These are phyloP conservation scores for Coemansia javaensis DNA, from an alignment of 192 early-diverging fungal species.

Conservation along the genomic window DNA sequence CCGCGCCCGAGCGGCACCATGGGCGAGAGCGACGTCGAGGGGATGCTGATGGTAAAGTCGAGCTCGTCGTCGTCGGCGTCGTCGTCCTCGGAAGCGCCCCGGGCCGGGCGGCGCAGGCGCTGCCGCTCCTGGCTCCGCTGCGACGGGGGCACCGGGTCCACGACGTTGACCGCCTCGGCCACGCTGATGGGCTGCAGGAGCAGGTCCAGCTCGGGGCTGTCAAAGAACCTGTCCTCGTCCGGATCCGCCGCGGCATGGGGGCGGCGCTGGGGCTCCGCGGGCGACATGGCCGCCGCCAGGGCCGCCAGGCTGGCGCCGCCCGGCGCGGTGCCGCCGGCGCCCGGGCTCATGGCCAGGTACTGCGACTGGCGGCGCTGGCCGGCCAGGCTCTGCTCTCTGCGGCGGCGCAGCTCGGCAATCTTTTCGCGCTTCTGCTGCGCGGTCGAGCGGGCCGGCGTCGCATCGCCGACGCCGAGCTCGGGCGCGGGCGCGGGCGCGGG, in stretches of 20 bases:
- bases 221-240: conserved; percentile 25
- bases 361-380: conserved; percentile 1
- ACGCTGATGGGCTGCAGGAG: conserved; percentile 23
- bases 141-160: conserved; percentile 6
- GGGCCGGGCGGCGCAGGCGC: background rate
- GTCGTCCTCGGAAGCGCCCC: too few relatives aligned
- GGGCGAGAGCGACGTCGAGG: conserved; percentile 41
- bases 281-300: conserved; percentile 3
- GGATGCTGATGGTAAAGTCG: conserved; percentile 46
- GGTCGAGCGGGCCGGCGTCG: conserved; percentile 9
- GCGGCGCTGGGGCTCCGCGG: background rate
- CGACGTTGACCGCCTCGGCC: conserved; percentile 6
- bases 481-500: conserved; percentile 4
- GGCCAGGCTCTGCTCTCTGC: conserved; percentile 12
- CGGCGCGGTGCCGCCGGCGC: background rate
- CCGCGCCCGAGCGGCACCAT: conserved; percentile 14
- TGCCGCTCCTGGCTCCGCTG: conserved; percentile 1
- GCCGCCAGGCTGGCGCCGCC: background rate
- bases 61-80: conserved; percentile 1
- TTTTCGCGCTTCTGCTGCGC: conserved; percentile 34
- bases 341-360: background rate
- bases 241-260: background rate
- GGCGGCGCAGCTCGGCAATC: conserved; percentile 32
- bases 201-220: conserved; percentile 28
- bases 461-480: conserved; percentile 11